phyloP scores from a whole-genome alignment of 768 basidiomycete species.

The Agaricus bisporus region DNA sequence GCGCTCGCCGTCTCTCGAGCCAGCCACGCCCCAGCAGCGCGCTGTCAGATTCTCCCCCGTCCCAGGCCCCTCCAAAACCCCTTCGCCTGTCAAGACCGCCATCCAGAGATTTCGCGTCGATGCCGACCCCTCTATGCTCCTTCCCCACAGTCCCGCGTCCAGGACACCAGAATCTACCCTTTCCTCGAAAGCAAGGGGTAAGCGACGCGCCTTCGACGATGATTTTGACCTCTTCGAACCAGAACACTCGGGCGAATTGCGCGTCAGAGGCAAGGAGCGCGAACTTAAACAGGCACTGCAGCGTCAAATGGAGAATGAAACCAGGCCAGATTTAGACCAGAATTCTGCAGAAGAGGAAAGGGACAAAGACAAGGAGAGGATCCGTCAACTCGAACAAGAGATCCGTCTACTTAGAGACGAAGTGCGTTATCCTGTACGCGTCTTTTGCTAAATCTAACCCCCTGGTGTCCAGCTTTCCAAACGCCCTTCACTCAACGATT shows the following conservation, averaged over 20 bases:
- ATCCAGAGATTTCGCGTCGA: constrained; percentile 42
- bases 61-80: background rate
- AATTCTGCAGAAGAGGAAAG: constrained; percentile 32
- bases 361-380: constrained; percentile 54
- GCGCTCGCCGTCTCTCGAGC: constrained; percentile 62
- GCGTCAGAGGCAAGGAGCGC: constrained; percentile 54
- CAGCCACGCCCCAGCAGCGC: constrained; percentile 16
- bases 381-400: constrained; percentile 61
- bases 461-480: constrained; percentile 37
- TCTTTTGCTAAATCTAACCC: background rate
- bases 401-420: constrained; percentile 52
- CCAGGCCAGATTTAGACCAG: constrained; percentile 24
- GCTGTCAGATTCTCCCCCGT: too few species aligned
- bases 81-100: constrained; percentile 41
- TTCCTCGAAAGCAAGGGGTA: constrained; percentile 32
- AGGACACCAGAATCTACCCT: background rate
- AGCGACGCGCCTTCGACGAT: constrained; percentile 30
- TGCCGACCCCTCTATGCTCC: constrained; percentile 44
- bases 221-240: constrained; percentile 12
- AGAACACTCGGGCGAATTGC: constrained; percentile 39
- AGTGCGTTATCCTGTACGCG: constrained; percentile 24
- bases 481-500: constrained; percentile 21
- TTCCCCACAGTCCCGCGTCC: constrained; percentile 29
- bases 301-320: constrained; percentile 41
- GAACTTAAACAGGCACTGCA: constrained; percentile 53